These are phyloP conservation scores for Backusella luteola DNA, from an alignment of 192 early-diverging fungal genomes.

Conservation along the genomic window DNA sequence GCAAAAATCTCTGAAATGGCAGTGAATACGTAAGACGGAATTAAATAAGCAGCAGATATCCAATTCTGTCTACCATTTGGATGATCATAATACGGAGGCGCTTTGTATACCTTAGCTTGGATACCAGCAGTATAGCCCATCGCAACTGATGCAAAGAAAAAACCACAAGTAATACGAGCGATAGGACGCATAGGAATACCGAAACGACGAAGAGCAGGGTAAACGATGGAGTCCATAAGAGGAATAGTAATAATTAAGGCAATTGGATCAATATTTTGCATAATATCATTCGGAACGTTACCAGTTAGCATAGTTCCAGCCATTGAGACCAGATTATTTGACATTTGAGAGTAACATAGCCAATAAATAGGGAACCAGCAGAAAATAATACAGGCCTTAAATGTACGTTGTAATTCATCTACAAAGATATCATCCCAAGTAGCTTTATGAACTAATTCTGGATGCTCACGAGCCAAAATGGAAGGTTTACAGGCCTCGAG, in stretches of 20 bases:
- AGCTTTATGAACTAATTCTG: slow-evolving; percentile 23
- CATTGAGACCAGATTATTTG: slow-evolving; percentile 63
- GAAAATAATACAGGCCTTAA: slow-evolving; percentile 71
- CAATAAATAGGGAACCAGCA: slow-evolving; percentile 75
- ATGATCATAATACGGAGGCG: slow-evolving; percentile 55
- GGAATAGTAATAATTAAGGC: slow-evolving; percentile 71
- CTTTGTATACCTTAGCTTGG: slow-evolving; percentile 61
- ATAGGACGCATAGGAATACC: slow-evolving; percentile 59
- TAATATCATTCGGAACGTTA: slow-evolving; percentile 64
- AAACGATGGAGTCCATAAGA: slow-evolving; percentile 65
- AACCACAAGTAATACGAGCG: slow-evolving; percentile 66
- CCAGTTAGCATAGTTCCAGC: slow-evolving; percentile 59
- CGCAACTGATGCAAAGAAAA: slow-evolving; percentile 55
- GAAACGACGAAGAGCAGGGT: slow-evolving; percentile 54
- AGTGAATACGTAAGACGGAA: slow-evolving; percentile 61
- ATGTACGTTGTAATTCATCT: slow-evolving; percentile 58
- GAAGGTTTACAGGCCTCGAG: slow-evolving; percentile 63
- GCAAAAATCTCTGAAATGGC: slow-evolving; percentile 70
- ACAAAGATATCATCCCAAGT: slow-evolving; percentile 76
- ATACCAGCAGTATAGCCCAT: slow-evolving; percentile 65
- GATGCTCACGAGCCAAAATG: slow-evolving; percentile 29
- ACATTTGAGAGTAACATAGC: slow-evolving; percentile 70
- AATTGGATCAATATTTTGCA: slow-evolving; percentile 70
- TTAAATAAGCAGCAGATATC: slow-evolving; percentile 56
- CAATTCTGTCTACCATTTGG: slow-evolving; percentile 43